Evolutionary conservation across 2,329 filamentous ascomycete genomes (phyloP).

Genomic region (Monilinia aucupariae): DNA sequence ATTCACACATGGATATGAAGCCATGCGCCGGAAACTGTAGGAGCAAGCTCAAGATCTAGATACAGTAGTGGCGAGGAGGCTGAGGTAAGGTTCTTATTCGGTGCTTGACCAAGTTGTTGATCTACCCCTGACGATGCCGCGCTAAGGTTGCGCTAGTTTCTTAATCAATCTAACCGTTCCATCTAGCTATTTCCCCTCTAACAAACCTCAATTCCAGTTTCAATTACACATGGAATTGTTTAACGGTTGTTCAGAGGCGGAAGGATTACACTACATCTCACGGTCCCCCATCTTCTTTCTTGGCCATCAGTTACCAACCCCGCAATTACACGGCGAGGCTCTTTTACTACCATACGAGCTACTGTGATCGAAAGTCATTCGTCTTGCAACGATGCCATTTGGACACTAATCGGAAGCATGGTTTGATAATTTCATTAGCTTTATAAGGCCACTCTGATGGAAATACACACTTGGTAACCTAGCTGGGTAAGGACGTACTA

Average conservation of each 20-base stretch:
- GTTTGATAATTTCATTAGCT: constrained; percentile 8
- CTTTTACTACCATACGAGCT: background rate
- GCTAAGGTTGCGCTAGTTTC: background rate
- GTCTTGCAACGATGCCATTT: background rate
- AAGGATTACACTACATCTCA: too few species aligned
- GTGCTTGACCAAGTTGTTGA: background rate
- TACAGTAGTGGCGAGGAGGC: background rate
- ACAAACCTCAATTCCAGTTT: too few species aligned
- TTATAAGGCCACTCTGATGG: background rate
- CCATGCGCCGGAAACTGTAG: constrained; percentile 3
- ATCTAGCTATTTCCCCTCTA: background rate
- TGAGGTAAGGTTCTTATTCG: constrained; percentile 1
- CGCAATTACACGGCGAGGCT: background rate
- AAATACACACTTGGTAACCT: background rate
- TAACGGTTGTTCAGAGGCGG: too few species aligned
- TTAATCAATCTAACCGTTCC: background rate
- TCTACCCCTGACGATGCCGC: background rate
- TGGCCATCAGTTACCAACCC: background rate
- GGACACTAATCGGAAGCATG: background rate
- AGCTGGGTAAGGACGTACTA: background rate
- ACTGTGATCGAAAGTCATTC: background rate
- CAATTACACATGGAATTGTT: too few species aligned
- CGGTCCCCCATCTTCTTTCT: background rate
- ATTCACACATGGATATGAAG: background rate
- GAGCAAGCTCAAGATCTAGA: background rate